Base-by-base conservation (phyloP, 257 asterid genomes). In the Paraleonurus japonicus region DNA sequence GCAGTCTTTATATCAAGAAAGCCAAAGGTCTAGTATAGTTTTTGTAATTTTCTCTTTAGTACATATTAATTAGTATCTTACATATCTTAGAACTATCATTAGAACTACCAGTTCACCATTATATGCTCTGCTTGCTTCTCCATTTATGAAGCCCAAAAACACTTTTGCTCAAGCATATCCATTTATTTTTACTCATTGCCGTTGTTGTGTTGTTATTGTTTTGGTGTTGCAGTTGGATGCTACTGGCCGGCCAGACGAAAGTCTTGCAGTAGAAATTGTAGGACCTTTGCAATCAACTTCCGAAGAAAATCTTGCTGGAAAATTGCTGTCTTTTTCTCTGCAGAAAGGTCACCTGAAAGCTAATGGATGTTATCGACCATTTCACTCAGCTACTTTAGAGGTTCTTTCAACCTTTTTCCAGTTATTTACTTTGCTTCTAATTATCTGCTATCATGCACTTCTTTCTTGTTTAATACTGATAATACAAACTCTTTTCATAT, bases 311-410 rank as follows among this genome's bases (percentile, higher is more conserved):
- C 69, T 85, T 59, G 80, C 86, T 41, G 96, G 88, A 68, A 88
- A 88, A 79, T 45, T 87, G 86, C 81, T 95, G 54, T 95, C 99
- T 0, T 87, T 95, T 85, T 83, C 99, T 57, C 85, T 95, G 71
- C 98, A 95, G 85, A 95, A 92, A 83, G 99, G 99, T 61, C 98
- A 95, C 76, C 87, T 95, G 77, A 95, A 87, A 86, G 98, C 88
- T 72, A 83, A 75, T 85, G 92, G 86, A 54, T 86, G 92, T 81
- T 91, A 92, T 75, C 87, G 57, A 70, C 99, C 99, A 30, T 85
- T 83, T 35, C 95, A 92, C 74, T 95, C 94, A 63, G 93, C 98
- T 77, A 85, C 79, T 81, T 75, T 95, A 86, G 99, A 95, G 99
- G 99, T 95, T 60, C 81, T 75, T 67, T 63, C 69, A 72, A 45